Evolutionary conservation across 441 rosid species (phyloP).

Genomic region (Syzygium syzygioides): DNA sequence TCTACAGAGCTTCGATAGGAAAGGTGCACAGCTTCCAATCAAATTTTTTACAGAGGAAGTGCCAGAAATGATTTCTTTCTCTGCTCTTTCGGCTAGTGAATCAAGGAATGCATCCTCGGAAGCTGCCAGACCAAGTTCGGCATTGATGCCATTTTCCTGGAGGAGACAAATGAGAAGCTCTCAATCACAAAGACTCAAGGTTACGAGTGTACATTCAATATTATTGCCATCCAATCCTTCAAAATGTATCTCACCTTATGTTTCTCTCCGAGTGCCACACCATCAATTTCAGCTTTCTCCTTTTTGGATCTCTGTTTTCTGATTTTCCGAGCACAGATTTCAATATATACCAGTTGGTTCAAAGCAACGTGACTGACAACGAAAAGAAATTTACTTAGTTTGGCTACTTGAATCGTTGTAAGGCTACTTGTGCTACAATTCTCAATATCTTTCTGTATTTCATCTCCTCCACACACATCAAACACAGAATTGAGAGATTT

Average conservation of each 20-base stretch:
- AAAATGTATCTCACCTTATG: constrained; percentile 11
- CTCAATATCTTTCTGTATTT: constrained; percentile 34
- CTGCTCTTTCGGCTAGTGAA: constrained; percentile 81
- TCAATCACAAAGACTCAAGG: background rate
- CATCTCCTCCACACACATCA: constrained; percentile 38
- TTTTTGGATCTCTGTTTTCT: constrained; percentile 67
- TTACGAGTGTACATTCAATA: background rate
- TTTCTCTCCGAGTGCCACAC: constrained; percentile 11
- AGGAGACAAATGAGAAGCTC: constrained; percentile 11
- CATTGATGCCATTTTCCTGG: constrained; percentile 79
- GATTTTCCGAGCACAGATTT: constrained; percentile 79
- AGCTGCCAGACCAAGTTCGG: constrained; percentile 93
- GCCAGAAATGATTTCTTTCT: constrained; percentile 84
- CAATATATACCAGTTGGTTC: constrained; percentile 93
- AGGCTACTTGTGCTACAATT: constrained; percentile 20
- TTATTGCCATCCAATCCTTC: background rate
- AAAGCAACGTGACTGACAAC: constrained; percentile 84
- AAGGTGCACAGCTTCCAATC: constrained; percentile 78
- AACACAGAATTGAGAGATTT: constrained; percentile 63
- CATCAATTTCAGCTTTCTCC: constrained; percentile 40
- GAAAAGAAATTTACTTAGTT: constrained; percentile 82
- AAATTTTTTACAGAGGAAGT: constrained; percentile 54
- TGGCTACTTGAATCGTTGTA: constrained; percentile 61
- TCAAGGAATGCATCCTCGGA: constrained; percentile 91
- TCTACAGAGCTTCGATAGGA: constrained; percentile 91